Evolutionary conservation across 139 green algal genomes (phyloP).

Genomic region (Coelastrella sp.): DNA sequence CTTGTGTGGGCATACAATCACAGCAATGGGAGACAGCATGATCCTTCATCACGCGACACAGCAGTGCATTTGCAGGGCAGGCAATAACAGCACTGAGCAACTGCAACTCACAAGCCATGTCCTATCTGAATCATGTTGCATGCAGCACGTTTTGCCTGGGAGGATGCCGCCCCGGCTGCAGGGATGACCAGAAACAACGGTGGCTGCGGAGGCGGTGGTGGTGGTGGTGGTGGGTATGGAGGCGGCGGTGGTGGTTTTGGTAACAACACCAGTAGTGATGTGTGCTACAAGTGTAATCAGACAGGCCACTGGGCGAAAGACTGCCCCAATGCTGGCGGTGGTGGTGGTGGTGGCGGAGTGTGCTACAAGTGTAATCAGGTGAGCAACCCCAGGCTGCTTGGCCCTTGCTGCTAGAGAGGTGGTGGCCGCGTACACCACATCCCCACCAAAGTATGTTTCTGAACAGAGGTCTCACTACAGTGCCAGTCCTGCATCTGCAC

Average conservation of each 20-base stretch:
- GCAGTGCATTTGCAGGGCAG: neutral
- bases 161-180: neutral
- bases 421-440: too few species aligned
- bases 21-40: too few species aligned
- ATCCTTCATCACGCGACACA: too few species aligned
- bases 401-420: too few species aligned
- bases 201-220: neutral
- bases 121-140: neutral
- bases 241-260: neutral
- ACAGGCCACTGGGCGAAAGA: conserved; percentile 7
- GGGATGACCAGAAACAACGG: neutral
- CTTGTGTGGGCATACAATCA: too few species aligned
- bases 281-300: conserved; percentile 15
- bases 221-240: neutral
- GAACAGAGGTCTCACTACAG: too few species aligned
- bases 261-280: neutral
- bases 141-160: conserved; percentile 14
- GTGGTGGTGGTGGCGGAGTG: neutral
- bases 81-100: neutral
- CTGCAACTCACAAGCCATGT: neutral
- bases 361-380: conserved; percentile 3
- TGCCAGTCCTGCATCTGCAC: too few species aligned
- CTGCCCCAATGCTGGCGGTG: neutral
- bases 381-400: neutral
- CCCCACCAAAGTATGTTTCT: too few species aligned